A percentile compares a stretch with the other conserved stretches of the same genome.
Conservation (phyloP, 2,329 filamentous ascomycete species). For the Fusarium tupiense region DNA sequence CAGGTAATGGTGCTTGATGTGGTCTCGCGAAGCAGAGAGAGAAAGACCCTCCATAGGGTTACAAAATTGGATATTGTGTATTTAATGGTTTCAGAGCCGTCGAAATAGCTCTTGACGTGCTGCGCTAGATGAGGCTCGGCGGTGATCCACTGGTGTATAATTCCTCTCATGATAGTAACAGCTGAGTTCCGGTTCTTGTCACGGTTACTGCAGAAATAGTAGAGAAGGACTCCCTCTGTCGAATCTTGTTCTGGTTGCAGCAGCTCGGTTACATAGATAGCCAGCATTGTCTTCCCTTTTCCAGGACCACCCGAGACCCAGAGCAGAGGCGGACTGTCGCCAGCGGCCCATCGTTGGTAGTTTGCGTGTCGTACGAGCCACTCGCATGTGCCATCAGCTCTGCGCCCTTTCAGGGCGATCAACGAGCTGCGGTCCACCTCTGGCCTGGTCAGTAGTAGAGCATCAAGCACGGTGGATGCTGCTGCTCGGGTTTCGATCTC, state of each 20-base stretch:
- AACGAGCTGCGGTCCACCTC: neutral
- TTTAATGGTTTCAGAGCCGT: neutral
- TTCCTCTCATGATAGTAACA: neutral
- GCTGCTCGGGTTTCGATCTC: neutral
- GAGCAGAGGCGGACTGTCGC: neutral
- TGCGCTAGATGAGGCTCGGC: neutral
- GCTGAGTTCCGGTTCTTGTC: neutral
- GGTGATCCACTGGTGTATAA: neutral
- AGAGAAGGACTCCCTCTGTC: neutral
- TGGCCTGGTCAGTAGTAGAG: neutral
- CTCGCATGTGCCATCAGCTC: neutral
- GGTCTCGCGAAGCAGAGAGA: neutral
- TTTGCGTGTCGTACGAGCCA: neutral
- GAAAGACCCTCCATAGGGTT: neutral
- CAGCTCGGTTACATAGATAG: neutral
- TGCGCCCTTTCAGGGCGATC: neutral
- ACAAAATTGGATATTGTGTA: neutral
- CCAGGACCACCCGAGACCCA: neutral
- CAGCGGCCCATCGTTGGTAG: neutral
- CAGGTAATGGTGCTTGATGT: neutral
- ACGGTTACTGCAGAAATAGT: slow-evolving; percentile 2
- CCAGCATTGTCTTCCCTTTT: neutral
- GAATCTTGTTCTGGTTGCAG: neutral
- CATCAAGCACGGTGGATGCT: neutral
- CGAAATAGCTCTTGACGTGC: neutral